Conservation (phyloP, 306 rosid genomes). For the Pyrus communis region DNA sequence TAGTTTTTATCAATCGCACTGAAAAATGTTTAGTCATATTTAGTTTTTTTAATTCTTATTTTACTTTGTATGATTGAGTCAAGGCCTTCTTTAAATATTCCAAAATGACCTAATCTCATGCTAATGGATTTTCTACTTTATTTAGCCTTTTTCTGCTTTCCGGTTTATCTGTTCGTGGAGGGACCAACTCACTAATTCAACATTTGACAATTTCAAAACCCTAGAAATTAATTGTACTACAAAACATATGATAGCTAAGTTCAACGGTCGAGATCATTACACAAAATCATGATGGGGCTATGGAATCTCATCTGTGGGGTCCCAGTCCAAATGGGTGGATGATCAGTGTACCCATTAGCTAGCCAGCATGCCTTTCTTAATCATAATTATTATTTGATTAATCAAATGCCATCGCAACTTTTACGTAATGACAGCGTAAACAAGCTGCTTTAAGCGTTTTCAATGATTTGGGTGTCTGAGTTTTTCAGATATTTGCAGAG, state of each 20-base stretch:
- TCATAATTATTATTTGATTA: background rate
- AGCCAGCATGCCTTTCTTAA: slow-evolving; percentile 25
- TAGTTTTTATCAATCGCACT: too few species aligned
- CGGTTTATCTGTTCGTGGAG: slow-evolving; percentile 5
- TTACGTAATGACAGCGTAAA: slow-evolving; percentile 32
- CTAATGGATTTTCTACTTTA: slow-evolving; percentile 13
- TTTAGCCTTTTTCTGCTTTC: background rate
- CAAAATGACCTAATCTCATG: slow-evolving; percentile 12
- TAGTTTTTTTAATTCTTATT: background rate
- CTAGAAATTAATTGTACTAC: background rate
- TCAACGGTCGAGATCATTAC: slow-evolving; percentile 31
- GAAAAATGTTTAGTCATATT: too few species aligned
- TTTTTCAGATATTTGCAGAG: background rate
- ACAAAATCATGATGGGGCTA: slow-evolving; percentile 26
- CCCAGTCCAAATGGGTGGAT: slow-evolving; percentile 21
- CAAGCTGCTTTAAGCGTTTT: background rate
- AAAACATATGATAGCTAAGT: background rate
- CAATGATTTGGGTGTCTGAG: background rate
- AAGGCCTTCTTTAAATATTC: slow-evolving; percentile 20
- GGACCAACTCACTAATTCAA: slow-evolving; percentile 18
- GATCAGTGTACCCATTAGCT: slow-evolving; percentile 27
- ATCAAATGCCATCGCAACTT: background rate
- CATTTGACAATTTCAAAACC: slow-evolving; percentile 16
- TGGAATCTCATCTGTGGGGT: slow-evolving; percentile 33
- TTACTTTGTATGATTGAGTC: slow-evolving; percentile 23